Evolutionary conservation across 208 protist genomes (phyloP).

Genomic region (Naegleria lovaniensis): DNA sequence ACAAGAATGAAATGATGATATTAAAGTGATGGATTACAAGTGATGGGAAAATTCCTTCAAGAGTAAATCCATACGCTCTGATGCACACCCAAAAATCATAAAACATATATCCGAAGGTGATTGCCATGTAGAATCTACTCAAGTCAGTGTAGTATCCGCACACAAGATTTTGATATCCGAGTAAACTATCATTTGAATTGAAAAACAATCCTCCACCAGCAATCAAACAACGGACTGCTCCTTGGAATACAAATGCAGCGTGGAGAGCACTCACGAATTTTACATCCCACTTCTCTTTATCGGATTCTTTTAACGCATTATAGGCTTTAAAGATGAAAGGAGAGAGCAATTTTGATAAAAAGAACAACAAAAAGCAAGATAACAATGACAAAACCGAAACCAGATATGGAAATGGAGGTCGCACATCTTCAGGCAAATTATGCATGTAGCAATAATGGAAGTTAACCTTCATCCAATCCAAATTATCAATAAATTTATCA

Average conservation of each 20-base stretch:
- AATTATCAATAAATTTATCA: background rate
- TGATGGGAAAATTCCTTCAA: conserved; percentile 6
- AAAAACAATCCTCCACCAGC: background rate
- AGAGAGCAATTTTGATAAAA: background rate
- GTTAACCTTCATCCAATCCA: background rate
- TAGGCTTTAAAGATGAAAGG: background rate
- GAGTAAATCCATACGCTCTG: conserved; percentile 9
- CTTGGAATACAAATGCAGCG: background rate
- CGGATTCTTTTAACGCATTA: background rate
- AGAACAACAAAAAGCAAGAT: background rate
- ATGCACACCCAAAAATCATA: background rate
- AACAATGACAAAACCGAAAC: background rate
- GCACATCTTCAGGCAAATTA: background rate
- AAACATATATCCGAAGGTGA: conserved; percentile 22
- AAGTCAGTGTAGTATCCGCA: conserved; percentile 19
- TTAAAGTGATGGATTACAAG: conserved; percentile 19
- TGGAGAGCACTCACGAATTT: conserved; percentile 4
- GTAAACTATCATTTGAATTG: background rate
- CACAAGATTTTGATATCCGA: background rate
- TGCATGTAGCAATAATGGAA: background rate
- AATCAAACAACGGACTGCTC: background rate
- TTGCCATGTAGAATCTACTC: background rate
- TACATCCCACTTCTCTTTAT: conserved; percentile 23
- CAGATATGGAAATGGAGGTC: background rate
- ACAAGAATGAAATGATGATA: conserved; percentile 3